Percentiles rank a stretch among this genome's conserved stretches.
phyloP scores from a whole-genome alignment of 306 rosid species.

The Lathyrus sativus region DNA sequence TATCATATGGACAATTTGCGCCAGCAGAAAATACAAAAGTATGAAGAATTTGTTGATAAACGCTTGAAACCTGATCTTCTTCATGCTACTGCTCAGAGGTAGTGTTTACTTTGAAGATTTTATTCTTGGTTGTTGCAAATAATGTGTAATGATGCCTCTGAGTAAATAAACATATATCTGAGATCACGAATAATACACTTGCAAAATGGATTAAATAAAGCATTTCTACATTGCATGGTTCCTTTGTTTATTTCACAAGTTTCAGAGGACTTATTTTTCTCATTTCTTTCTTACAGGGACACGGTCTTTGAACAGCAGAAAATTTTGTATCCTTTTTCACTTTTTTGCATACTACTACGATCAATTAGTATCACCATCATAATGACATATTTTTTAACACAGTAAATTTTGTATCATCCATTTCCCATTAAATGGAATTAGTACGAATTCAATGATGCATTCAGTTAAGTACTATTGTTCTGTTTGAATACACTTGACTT shows the following conservation, averaged over 20 bases:
- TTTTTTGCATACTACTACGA: conserved; percentile 1
- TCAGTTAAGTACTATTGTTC: conserved; percentile 10
- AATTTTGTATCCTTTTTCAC: conserved; percentile 74
- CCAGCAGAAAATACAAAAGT: conserved; percentile 60
- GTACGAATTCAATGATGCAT: conserved; percentile 23
- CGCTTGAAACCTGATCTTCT: conserved; percentile 91
- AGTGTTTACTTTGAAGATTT: background rate
- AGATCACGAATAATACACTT: conserved; percentile 14
- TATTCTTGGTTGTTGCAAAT: conserved; percentile 18
- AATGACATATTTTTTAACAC: conserved; percentile 15
- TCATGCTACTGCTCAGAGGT: conserved; percentile 76
- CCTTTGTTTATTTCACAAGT: conserved; percentile 32
- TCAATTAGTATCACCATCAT: background rate
- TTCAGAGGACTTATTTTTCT: conserved; percentile 17
- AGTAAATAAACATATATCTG: background rate
- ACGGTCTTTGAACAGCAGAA: conserved; percentile 91
- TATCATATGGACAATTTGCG: conserved; percentile 51
- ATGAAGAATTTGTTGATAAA: conserved; percentile 79
- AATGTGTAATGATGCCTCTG: conserved; percentile 15
- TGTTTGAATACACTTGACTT: conserved; percentile 55
- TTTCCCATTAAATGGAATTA: conserved; percentile 19
- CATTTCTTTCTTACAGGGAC: conserved; percentile 63
- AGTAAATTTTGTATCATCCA: conserved; percentile 1
- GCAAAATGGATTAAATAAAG: conserved; percentile 16
- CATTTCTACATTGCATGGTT: conserved; percentile 7